Evolutionary conservation across 768 basidiomycete genomes (phyloP), one percentile per base, ranked within the genome.

Genomic region (Gautieria morchelliformis): DNA sequence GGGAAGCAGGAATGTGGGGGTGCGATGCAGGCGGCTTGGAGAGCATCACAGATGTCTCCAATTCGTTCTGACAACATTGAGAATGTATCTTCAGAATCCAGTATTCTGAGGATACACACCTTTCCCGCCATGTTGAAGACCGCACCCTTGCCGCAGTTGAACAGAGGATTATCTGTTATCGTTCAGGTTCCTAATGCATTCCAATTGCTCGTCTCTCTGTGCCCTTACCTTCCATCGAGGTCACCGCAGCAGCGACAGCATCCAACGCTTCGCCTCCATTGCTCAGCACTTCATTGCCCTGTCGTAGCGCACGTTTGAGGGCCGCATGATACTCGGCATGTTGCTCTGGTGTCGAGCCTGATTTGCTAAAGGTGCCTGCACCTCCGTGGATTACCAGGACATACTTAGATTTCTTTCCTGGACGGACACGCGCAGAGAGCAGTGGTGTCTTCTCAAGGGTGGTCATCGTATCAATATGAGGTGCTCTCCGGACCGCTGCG

Each of bases 121-220:
- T 89, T 89, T 46, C 89, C 89, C 9, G 73, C 87, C 11, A 78
- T 71, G 62, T 91, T 92, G 72, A 89, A 92, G 17, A 92, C 89
- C 9, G 89, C 85, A 4, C 90, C 89, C 63, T 85, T 87, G 19
- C 80, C 88, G 30, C 83, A 71, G 63, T 92, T 92, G 72, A 92
- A 91, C 17, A 92, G 69, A 8, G 86, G 83, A 59, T 77, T 80
- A 63, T 92, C 89, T 90, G 46, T 24, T 6, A 11, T 20, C 30
- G 14, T 12, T 44, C 35, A 52, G 42, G 19, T 37, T 17, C n/a
- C 19, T 56, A 30, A 20, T n/a, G 19, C 32, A 12, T 27, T 14
- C 14, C 53, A 12, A 32, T 10, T 27, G 24, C 8, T 30, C 53
- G 15, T 30, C 4, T 19, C 30, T 30, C 20, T 22, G 17, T 39